Evolutionary conservation across 176 grass and related monocot genomes (phyloP), one percentile per base, ranked within the genome.

Genomic region (Lolium multiflorum): DNA sequence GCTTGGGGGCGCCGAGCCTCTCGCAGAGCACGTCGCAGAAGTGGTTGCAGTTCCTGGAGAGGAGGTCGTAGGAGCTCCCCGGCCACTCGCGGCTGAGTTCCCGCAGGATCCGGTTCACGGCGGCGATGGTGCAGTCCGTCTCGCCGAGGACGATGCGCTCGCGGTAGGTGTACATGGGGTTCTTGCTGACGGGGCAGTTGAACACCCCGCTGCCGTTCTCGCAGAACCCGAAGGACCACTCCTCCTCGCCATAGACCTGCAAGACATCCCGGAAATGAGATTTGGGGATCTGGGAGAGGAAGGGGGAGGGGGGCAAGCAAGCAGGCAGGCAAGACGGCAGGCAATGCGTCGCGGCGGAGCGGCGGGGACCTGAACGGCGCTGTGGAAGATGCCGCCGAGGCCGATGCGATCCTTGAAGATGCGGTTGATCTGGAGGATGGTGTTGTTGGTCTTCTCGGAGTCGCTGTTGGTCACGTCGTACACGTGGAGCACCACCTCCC

Each of bases 341-440:
- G 63, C 63, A 71, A 68, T 65, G 60, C 86, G 59, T 47, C 76
- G 56, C 26, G n/a, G n/a, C n/a, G n/a, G n/a, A n/a, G 6, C 12
- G 55, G 65, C 21, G 64, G 38, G 15, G 17, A 99, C 97, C 94
- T 99, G 94, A 85, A 99, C 73, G 90, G 97, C 97, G 90, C 94
- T 96, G 83, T 99, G 97, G 91, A 99, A 99, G 97, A 99, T 93
- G 83, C 97, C 97, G 76, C 97, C 97, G 83, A 99, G 92, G 83
- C 97, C 94, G 94, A 99, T 94, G 35, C 97, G 94, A 84, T 99
- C 97, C 92, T 99, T 99, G 76, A 94, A 99, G 92, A 99, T 96
- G 84, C 97, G 97, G 81, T 99, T 99, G 89, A 99, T 96, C 90
- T 94, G 92, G 68, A 99, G 88, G 84, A 96, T 99, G 87, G 97